Evolutionary conservation across 495 filamentous ascomycete species (phyloP).

Genomic region (Cercophora sp.): DNA sequence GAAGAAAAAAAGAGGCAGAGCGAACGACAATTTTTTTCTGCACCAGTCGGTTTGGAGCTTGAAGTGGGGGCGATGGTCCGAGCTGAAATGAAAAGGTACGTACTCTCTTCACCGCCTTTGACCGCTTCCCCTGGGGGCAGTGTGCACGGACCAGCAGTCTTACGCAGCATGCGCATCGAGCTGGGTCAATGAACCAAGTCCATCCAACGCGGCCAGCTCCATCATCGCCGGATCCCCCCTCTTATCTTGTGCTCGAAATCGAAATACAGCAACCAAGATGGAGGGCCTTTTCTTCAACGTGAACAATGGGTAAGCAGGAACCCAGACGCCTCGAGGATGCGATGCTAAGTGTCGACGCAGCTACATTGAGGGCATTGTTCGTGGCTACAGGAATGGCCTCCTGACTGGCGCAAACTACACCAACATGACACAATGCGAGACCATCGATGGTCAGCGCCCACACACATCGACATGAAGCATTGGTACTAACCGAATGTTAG

Average conservation of each 20-base stretch:
- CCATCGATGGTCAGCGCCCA: conserved; percentile 74
- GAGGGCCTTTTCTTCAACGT: conserved; percentile 96
- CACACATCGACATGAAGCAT: too few species aligned
- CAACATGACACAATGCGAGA: conserved; percentile 98
- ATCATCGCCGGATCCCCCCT: conserved; percentile 14
- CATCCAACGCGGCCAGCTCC: conserved; percentile 11
- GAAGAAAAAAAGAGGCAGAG: conserved; percentile 29
- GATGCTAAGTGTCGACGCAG: conserved; percentile 46
- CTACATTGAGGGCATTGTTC: conserved; percentile 94
- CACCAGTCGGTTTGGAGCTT: conserved; percentile 28
- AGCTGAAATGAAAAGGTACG: conserved; percentile 19
- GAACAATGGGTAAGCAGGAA: conserved; percentile 69
- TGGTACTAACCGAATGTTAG: too few species aligned
- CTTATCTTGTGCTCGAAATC: conserved; percentile 13
- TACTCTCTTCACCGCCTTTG: not conserved
- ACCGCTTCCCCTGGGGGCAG: not conserved
- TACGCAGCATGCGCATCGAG: not conserved
- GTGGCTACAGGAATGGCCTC: conserved; percentile 92
- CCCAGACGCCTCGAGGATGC: not conserved
- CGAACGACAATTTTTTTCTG: conserved; percentile 32
- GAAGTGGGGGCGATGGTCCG: conserved; percentile 23
- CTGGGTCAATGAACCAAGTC: not conserved
- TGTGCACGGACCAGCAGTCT: conserved; percentile 6
- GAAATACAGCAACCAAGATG: conserved; percentile 51
- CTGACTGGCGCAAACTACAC: conserved; percentile 87